phyloP scores from a whole-genome alignment of 202 grass and related monocot genomes.

The Saccharum hybrid region DNA sequence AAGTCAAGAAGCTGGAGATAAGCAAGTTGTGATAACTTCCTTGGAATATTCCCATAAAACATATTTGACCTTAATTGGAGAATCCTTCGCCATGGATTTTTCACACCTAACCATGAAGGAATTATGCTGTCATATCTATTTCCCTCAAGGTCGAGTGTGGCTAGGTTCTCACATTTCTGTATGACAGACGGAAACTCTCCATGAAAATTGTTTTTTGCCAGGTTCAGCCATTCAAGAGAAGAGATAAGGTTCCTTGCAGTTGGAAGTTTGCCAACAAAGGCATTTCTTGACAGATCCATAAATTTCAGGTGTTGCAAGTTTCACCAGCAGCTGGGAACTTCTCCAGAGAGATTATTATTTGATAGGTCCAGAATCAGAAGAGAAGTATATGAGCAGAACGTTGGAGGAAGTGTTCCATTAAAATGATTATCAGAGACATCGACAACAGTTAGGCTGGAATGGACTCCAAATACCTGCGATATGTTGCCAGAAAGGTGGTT shows the following conservation, averaged over 20 bases:
- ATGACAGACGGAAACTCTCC: slow-evolving; percentile 41
- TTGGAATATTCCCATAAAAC: slow-evolving; percentile 53
- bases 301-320: slow-evolving; percentile 5
- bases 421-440: slow-evolving; percentile 18
- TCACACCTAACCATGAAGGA: slow-evolving; percentile 57
- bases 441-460: not conserved
- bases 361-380: not conserved
- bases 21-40: slow-evolving; percentile 21
- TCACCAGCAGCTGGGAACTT: slow-evolving; percentile 43
- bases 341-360: slow-evolving; percentile 13
- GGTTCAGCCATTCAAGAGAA: slow-evolving; percentile 21
- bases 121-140: slow-evolving; percentile 42
- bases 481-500: slow-evolving; percentile 7
- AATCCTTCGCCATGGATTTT: slow-evolving; percentile 30
- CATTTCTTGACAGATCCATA: slow-evolving; percentile 49
- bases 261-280: slow-evolving; percentile 37
- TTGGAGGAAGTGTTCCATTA: slow-evolving; percentile 17
- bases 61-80: slow-evolving; percentile 49
- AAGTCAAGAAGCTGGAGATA: slow-evolving; percentile 51
- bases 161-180: slow-evolving; percentile 16
- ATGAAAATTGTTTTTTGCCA: slow-evolving; percentile 27
- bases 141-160: slow-evolving; percentile 38
- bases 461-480: not conserved
- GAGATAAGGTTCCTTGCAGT: slow-evolving; percentile 3
- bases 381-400: slow-evolving; percentile 6